Base-by-base conservation (phyloP, 2,329 filamentous ascomycete genomes). In the Ophiostoma australiae region DNA sequence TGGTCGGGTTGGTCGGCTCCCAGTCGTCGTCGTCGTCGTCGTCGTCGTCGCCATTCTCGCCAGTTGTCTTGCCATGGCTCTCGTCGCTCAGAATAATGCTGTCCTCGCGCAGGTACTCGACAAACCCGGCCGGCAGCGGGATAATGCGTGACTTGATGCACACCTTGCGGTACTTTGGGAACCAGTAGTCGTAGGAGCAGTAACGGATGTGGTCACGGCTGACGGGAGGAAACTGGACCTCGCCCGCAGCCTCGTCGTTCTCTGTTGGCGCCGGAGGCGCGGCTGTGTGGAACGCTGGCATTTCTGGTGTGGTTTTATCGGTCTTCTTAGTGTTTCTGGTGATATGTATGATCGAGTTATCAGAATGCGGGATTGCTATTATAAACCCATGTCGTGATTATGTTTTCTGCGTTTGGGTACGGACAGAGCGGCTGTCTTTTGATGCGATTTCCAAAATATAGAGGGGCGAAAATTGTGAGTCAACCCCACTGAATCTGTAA, bases 111-210 rank as follows among this genome's bases (percentile, higher is more conserved):
- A 99, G 89, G 79, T 98, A 99, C 69, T 90, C 84, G 68, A 98
- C 81, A 78, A 98, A 97, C 3, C 88, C 84, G 3, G 85, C 79
- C 0, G 91, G 86, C 6, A 99, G 85, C 1, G 91, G 89, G 69
- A 99, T 90, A 58, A 97, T 89, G 39, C 91, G 88, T 2, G 94
- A 93, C 82, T 94, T 95, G 63, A 97, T 91, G 44, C 93, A 93
- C 67, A 92, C 86, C 8, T 87, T 83, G 72, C 92, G 90, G 78
- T 63, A 97, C 85, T 87, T 90, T 67, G 91, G 88, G 77, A 97
- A 92, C 95, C 95, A 99, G 72, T 86, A 87, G 78, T 97, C 91
- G 80, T 96, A 97, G 61, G 95, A 96, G 81, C 94, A 99, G 80
- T 97, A 91, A 70, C 97, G 83, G 73, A 99, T 96, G 77, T 99